Percentiles rank a stretch among this genome's conserved stretches.
Evolutionary conservation across 1,139 yeast species (phyloP).

Genomic region (Suzukiozyma palmioleophila): DNA sequence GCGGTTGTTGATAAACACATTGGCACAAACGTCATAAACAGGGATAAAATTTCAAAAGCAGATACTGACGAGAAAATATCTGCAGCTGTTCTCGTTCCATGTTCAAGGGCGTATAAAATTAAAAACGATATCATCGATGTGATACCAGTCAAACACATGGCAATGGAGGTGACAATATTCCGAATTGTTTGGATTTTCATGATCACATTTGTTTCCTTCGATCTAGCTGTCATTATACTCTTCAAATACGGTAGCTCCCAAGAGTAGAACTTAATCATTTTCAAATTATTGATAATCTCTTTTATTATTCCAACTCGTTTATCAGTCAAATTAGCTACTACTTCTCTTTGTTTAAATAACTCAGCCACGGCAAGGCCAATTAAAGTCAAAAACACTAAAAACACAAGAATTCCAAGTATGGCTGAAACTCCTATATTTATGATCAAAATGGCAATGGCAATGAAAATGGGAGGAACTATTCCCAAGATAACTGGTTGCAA

Average conservation of each 20-base stretch:
- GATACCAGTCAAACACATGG: slow-evolving; percentile 55
- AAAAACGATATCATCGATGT: slow-evolving; percentile 70
- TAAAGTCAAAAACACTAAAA: slow-evolving; percentile 33
- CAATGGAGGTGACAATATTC: slow-evolving; percentile 52
- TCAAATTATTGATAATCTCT: slow-evolving; percentile 61
- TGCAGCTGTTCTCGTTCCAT: slow-evolving; percentile 52
- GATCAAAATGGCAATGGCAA: slow-evolving; percentile 29
- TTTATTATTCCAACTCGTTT: slow-evolving; percentile 55
- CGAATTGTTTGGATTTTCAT: slow-evolving; percentile 48
- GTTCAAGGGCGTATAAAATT: slow-evolving; percentile 48
- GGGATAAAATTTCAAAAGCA: slow-evolving; percentile 53
- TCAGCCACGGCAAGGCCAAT: slow-evolving; percentile 30
- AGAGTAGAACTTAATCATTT: slow-evolving; percentile 62
- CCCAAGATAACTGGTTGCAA: slow-evolving; percentile 26
- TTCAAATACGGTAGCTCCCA: slow-evolving; percentile 59
- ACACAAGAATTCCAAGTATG: slow-evolving; percentile 53
- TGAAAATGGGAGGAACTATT: slow-evolving; percentile 27
- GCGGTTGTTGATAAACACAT: slow-evolving; percentile 60
- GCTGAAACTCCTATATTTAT: slow-evolving; percentile 59
- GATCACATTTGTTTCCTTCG: slow-evolving; percentile 43
- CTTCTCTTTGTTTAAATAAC: slow-evolving; percentile 38
- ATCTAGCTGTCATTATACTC: slow-evolving; percentile 39
- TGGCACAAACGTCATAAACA: slow-evolving; percentile 56
- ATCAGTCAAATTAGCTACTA: slow-evolving; percentile 51
- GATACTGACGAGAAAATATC: slow-evolving; percentile 73